These are phyloP conservation scores for Helichrysum umbraculigerum DNA, from an alignment of 129 eudicot species.

Conservation along the genomic window DNA sequence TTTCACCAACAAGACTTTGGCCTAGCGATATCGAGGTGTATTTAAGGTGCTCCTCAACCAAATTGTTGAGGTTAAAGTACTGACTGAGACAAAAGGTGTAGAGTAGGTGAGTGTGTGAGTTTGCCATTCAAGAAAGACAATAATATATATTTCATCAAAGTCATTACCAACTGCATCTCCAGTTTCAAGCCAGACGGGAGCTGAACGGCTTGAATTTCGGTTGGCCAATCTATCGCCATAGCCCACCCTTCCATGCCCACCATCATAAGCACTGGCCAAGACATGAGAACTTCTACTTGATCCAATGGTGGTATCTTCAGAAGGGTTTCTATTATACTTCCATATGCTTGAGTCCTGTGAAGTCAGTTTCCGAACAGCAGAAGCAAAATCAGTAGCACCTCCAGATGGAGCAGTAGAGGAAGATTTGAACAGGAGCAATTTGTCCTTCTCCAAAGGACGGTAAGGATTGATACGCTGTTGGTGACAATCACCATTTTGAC, in stretches of 20 bases:
- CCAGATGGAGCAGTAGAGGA: constrained; percentile 56
- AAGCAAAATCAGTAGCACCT: constrained; percentile 83
- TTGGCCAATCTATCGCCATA: constrained; percentile 59
- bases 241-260: constrained; percentile 53
- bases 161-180: constrained; percentile 91
- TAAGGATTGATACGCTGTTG: constrained; percentile 55
- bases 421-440: constrained; percentile 50
- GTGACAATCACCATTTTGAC: constrained; percentile 49
- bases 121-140: background rate
- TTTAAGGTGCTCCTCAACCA: background rate
- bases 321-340: constrained; percentile 74
- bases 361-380: constrained; percentile 84
- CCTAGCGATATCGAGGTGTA: background rate
- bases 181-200: constrained; percentile 90
- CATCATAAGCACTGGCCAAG: constrained; percentile 57
- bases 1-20: background rate
- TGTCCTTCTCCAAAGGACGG: constrained; percentile 56
- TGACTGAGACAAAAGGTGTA: background rate
- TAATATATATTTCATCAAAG: constrained; percentile 8
- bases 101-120: background rate
- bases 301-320: constrained; percentile 59
- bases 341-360: constrained; percentile 70
- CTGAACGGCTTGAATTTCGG: constrained; percentile 54
- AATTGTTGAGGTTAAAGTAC: background rate
- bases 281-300: constrained; percentile 79